Evolutionary conservation across 371 early-diverging fungal species (phyloP), one percentile per base, ranked within the genome.

Genomic region (Mucor plumbeus): DNA sequence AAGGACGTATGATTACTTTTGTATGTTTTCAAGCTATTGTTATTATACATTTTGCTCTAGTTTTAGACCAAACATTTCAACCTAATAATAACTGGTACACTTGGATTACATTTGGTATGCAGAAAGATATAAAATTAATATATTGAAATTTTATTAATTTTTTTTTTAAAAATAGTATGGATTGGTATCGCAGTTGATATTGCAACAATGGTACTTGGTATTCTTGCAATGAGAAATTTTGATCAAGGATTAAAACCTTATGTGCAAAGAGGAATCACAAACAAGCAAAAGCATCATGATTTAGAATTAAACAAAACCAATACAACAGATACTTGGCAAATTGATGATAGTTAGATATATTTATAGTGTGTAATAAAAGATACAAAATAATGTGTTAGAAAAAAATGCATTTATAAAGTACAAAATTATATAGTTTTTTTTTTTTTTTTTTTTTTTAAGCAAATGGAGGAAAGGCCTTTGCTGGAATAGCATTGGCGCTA

Each of bases 11-110:
- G 83, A 68, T 77, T 50, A 66, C 65, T 0, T 80, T 80, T 68
- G 71, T 80, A 43, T 69, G 65, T 13, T 83, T 83, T 64, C 72
- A 83, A 60, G 70, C 47, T 0, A 63, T 80, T 61, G 79, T 77
- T 34, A 59, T 80, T 34, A 70, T 77, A 17, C 83, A 80, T 62
- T 80, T 74, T 56, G 67, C 59, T 14, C 56, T 83, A 31, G 74
- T 83, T 21, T 59, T 84, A 8, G 60, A 74, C 21, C 74, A 83
- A 53, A 80, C 79, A 3, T 67, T 83, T 41, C 65, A 73, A 35
- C 79, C 80, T 11, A 68, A 70, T 36, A 79, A 83, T 35, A 74
- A 72, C n/a, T 83, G 83, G 83, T 83, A 80, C 63, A 78, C 79
- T 4, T 83, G 80, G 84, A 83, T 80, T 53, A 71, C 65, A 17